These are phyloP conservation scores for Hydrangea macrophylla DNA, from an alignment of 148 eudicot genomes.

Conservation along the genomic window DNA sequence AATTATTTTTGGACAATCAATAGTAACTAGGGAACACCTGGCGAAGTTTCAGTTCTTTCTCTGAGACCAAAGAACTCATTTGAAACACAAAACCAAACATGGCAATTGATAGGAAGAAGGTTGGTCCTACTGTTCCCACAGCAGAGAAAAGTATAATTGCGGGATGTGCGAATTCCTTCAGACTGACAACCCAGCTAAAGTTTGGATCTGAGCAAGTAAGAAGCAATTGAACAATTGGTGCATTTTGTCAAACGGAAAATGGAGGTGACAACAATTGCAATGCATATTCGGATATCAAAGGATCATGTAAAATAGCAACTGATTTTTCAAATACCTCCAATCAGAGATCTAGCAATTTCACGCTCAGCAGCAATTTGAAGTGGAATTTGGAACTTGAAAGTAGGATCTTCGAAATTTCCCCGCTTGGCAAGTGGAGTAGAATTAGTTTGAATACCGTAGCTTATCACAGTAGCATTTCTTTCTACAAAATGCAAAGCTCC, in stretches of 20 bases:
- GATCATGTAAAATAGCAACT: neutral
- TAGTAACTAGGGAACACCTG: slow-evolving; percentile 52
- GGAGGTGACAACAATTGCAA: neutral
- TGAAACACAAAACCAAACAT: slow-evolving; percentile 85
- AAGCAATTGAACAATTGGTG: neutral
- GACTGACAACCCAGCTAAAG: slow-evolving; percentile 71
- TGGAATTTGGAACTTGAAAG: slow-evolving; percentile 88
- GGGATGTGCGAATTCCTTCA: slow-evolving; percentile 84
- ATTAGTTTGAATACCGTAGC: slow-evolving; percentile 91
- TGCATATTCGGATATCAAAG: neutral
- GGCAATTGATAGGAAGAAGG: slow-evolving; percentile 70
- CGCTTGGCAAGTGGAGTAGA: slow-evolving; percentile 59
- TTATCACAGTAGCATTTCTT: slow-evolving; percentile 57
- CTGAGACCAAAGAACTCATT: slow-evolving; percentile 59
- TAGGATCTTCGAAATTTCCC: slow-evolving; percentile 78
- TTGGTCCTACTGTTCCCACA: slow-evolving; percentile 49
- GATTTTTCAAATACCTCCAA: slow-evolving; percentile 49
- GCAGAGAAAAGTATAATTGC: slow-evolving; percentile 39
- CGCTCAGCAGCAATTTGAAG: slow-evolving; percentile 97
- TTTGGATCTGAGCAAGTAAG: slow-evolving; percentile 41
- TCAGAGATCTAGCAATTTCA: slow-evolving; percentile 72
- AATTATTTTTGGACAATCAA: neutral
- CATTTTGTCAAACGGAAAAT: neutral
- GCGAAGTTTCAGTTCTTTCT: slow-evolving; percentile 84
- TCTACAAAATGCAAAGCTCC: slow-evolving; percentile 88